These are phyloP conservation scores for Blastomyces parvus DNA, from an alignment of 2,329 filamentous ascomycete species.

Conservation along the genomic window DNA sequence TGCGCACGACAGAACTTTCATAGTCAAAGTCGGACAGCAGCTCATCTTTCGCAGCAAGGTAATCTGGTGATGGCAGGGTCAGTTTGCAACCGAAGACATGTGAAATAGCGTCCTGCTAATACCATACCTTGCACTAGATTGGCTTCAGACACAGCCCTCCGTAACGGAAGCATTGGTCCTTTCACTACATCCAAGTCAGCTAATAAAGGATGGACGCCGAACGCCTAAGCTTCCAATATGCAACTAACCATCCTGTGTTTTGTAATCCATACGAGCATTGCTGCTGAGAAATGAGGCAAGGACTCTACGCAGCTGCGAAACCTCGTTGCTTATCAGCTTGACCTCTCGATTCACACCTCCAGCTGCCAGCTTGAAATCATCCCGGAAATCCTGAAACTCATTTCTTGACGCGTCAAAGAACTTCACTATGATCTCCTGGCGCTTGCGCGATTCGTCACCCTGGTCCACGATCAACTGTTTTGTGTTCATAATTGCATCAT, in stretches of 20 bases:
- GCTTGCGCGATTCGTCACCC: conserved; percentile 1
- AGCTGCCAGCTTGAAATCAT: neutral
- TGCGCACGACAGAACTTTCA: conserved; percentile 1
- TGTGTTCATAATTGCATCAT: neutral
- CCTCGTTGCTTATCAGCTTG: neutral
- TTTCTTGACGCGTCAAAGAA: conserved; percentile 2
- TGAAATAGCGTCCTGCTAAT: neutral
- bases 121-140: neutral
- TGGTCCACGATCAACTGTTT: neutral
- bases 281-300: conserved; percentile 2
- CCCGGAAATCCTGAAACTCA: conserved; percentile 2
- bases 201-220: neutral
- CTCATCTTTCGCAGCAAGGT: neutral
- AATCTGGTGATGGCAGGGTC: neutral
- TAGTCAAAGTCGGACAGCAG: neutral
- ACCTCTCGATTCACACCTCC: neutral
- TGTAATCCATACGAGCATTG: conserved; percentile 4
- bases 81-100: neutral
- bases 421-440: neutral
- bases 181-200: neutral
- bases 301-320: conserved; percentile 3
- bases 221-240: too few species aligned
- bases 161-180: conserved; percentile 1
- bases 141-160: conserved; percentile 1
- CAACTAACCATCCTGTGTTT: conserved; percentile 3